Base-by-base conservation (phyloP, 2,329 filamentous ascomycete species). In the Rutstroemia sp. region DNA sequence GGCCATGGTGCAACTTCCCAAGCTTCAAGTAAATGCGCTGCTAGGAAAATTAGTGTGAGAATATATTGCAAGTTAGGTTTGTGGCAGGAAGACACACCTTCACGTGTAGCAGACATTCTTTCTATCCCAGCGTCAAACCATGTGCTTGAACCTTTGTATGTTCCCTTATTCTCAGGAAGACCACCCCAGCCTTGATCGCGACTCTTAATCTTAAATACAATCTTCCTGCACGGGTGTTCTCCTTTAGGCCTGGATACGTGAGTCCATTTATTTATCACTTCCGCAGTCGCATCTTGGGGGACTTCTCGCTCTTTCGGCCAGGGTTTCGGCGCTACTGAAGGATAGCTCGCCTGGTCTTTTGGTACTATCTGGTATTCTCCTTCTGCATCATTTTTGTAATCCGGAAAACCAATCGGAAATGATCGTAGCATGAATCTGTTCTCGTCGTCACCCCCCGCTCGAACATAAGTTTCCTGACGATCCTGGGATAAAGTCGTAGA, bases 61-160 rank as follows among this genome's bases (percentile, higher is more conserved):
- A 25, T 51, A 3, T n/a, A 16, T 21, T 5, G 9, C n/a, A 4
- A 37, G 5, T 17, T n/a, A 14, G 10, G 2, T 42, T 34, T 47
- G 25, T 37, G 27, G 16, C 19, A 37, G 23, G 16, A 16, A 17
- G 5, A 51, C 51, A 45, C 57, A 54, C 68, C 63, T 37, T 63
- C 58, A 55, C 49, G 48, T 0, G 63, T 66, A 16, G 71, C 71
- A 46, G 78, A 77, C 48, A 81, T 78, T 3, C 74, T 74, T 67
- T 86, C 83, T 16, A 83, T 65, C 0, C 83, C 83, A 16, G 76
- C 80, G 55, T 85, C 82, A 57, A 85, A 84, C 83, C 83, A 87
- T 0, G 82, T 82, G 69, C 71, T 83, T 0, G 82, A 80, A 2
- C 68, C 71, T 0, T 66, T 60, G 54, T 76, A 84, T 1, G 73